Conservation (phyloP, 202 grass and related monocot species). For the Carex sylvatica region DNA sequence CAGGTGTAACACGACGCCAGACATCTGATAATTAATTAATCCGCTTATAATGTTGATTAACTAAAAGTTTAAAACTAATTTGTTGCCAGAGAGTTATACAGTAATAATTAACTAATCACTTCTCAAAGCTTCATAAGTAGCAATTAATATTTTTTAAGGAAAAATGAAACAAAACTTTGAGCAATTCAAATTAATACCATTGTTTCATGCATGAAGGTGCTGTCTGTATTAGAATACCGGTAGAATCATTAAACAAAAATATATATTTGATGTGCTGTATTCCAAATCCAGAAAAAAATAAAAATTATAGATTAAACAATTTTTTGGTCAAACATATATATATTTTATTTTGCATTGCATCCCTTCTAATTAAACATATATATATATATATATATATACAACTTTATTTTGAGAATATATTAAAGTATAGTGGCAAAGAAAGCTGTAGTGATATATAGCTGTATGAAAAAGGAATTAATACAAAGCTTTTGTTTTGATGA, state of each 20-base stretch:
- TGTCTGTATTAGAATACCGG: background rate
- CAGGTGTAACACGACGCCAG: background rate
- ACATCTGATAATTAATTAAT: background rate
- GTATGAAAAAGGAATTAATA: background rate
- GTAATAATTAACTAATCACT: background rate
- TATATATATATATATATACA: no score
- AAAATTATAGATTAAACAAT: background rate
- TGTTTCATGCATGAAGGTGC: background rate
- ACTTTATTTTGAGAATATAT: background rate
- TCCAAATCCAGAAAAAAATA: no score
- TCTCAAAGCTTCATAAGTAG: background rate
- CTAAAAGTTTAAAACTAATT: background rate
- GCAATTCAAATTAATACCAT: slow-evolving; percentile 12
- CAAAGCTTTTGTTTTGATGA: background rate
- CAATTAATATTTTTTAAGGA: background rate
- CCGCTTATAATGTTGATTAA: background rate
- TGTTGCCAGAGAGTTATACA: background rate
- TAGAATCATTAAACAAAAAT: background rate
- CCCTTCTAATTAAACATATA: background rate
- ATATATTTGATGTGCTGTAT: background rate
- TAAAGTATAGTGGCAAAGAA: background rate
- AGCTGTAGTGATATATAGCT: slow-evolving; percentile 10
- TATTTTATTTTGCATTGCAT: background rate
- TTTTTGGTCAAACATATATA: background rate
- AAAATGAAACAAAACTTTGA: background rate